Evolutionary conservation across 169 alveolate species (phyloP), one percentile per base, ranked within the genome.

Genomic region (Besnoitia besnoiti): DNA sequence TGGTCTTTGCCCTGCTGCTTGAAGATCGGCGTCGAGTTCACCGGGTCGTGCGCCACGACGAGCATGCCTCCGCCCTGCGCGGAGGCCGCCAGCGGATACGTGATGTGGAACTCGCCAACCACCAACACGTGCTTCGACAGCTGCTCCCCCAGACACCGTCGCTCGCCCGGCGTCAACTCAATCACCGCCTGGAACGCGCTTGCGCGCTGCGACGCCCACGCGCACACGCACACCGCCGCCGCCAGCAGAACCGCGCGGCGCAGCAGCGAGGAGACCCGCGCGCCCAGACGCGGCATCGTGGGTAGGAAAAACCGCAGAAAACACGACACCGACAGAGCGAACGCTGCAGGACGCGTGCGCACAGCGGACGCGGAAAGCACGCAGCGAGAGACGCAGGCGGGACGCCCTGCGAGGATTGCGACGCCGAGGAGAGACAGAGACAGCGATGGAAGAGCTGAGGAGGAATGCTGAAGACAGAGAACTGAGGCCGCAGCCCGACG

Each of bases 111-210:
- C 76, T 90, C 93, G 47, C 93, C 93, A 37, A 90, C 90, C 2
- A 90, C 77, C 40, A 90, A 46, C 37, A 90, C 93, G 46, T 90
- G 93, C 47, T 80, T 90, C 73, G 90, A 77, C 51, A 90, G 90
- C 93, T 90, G 93, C 76, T 90, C 93, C 4, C 93, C 93, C n/a
- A 90, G 50, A 85, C 93, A 90, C 24, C 90, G 90, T 33, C 76
- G 33, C 85, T 80, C 85, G 40, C 85, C 93, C 27, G 90, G 85
- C 7, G 85, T 75, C 90, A 90, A 61, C 46, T 90, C 93, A 7
- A 90, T 59, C 55, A 73, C 46, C 19, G 93, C 93, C 44, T 90
- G 90, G 67, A 90, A 90, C 19, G 85, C 93, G 0, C 33, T 42
- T 42, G 80, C 80, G 7, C 24, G 47, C 80, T 14, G n/a, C n/a